These are phyloP conservation scores for Heliosperma pusillum DNA, from an alignment of 148 eudicot genomes.

Conservation along the genomic window DNA sequence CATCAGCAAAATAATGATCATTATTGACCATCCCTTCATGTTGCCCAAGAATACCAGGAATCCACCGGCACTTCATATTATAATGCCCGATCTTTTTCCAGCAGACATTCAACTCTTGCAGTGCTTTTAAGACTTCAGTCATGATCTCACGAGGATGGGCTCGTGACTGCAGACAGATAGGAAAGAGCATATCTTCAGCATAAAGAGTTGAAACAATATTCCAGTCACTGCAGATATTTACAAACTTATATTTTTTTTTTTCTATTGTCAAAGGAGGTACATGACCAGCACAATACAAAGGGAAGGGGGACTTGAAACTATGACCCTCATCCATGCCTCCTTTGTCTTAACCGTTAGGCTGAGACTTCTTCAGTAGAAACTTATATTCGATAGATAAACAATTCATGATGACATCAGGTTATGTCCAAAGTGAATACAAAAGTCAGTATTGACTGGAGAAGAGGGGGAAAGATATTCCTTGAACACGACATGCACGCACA, in stretches of 20 bases:
- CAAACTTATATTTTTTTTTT: background rate
- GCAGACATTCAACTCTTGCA: constrained; percentile 79
- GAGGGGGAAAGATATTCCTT: background rate
- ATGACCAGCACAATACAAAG: background rate
- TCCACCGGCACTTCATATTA: constrained; percentile 93
- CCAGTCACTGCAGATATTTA: background rate
- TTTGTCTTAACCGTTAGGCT: no score
- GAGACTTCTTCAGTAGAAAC: background rate
- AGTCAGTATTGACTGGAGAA: no score
- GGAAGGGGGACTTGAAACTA: background rate
- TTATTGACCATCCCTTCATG: constrained; percentile 54
- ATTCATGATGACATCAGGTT: background rate
- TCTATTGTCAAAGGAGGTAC: background rate
- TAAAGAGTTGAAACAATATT: background rate
- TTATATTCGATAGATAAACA: background rate
- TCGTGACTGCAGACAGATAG: constrained; percentile 55
- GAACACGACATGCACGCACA: background rate
- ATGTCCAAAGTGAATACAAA: no score
- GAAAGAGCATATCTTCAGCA: constrained; percentile 8
- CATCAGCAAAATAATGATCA: constrained; percentile 64
- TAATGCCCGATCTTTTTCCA: constrained; percentile 97
- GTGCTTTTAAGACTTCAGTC: constrained; percentile 88
- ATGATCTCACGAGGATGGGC: constrained; percentile 92
- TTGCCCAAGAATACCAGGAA: constrained; percentile 61
- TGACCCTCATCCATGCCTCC: background rate